A percentile compares a stretch with the other conserved stretches of the same genome.
These are phyloP conservation scores for Cadophora sp. DNA, from an alignment of 2,329 filamentous ascomycete genomes.

Conservation along the genomic window DNA sequence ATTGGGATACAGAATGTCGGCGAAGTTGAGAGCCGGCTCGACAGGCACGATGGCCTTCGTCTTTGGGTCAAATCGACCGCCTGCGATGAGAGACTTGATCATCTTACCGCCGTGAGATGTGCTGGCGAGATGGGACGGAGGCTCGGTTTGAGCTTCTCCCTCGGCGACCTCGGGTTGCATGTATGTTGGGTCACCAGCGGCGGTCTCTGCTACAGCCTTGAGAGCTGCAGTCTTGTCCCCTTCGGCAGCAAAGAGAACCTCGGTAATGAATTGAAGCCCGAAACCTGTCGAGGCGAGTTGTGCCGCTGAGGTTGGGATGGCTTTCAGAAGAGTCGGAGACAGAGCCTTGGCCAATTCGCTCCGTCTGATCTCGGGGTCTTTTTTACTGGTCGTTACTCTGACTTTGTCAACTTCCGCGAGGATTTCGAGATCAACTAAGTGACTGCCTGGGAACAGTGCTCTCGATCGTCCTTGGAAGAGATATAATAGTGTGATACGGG, in stretches of 20 bases:
- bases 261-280: conserved; percentile 84
- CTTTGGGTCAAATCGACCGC: conserved; percentile 82
- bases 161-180: conserved; percentile 48
- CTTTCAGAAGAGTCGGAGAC: conserved; percentile 76
- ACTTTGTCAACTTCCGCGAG: conserved; percentile 81
- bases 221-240: conserved; percentile 81
- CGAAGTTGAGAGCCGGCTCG: conserved; percentile 81
- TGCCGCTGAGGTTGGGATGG: conserved; percentile 71
- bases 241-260: conserved; percentile 77
- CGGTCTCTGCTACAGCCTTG: conserved; percentile 69
- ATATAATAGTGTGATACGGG: conserved; percentile 75
- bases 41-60: conserved; percentile 73
- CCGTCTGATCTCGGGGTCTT: conserved; percentile 78
- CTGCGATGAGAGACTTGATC: conserved; percentile 89
- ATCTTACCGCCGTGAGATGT: conserved; percentile 75
- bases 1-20: conserved; percentile 78
- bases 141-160: conserved; percentile 30
- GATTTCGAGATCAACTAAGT: conserved; percentile 71
- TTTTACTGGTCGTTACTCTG: conserved; percentile 87
- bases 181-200: conserved; percentile 59
- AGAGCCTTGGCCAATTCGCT: conserved; percentile 78
- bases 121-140: conserved; percentile 61
- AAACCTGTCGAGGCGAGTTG: conserved; percentile 78
- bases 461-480: conserved; percentile 75
- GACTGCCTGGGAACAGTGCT: conserved; percentile 64